Evolutionary conservation across 2,329 filamentous ascomycete genomes (phyloP).

Genomic region (Dactylellina sp.): DNA sequence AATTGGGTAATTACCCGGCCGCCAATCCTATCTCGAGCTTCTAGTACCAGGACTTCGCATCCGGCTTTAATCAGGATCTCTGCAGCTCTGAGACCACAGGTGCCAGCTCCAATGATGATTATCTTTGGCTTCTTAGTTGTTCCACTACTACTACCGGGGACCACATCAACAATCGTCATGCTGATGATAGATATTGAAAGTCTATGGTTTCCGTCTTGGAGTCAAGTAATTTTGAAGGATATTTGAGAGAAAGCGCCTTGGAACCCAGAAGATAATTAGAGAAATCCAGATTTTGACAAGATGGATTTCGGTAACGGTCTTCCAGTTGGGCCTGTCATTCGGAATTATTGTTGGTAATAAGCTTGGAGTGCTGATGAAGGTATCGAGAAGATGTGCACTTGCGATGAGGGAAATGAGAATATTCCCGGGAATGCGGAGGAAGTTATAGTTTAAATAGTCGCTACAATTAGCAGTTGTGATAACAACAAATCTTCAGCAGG

Average conservation of each 20-base stretch:
- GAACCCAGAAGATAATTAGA: conserved; percentile 44
- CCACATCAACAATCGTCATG: conserved; percentile 28
- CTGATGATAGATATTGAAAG: conserved; percentile 12
- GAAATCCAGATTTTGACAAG: conserved; percentile 53
- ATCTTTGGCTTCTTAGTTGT: conserved; percentile 67
- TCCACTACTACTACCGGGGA: conserved; percentile 16
- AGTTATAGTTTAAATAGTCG: neutral
- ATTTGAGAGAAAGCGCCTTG: neutral
- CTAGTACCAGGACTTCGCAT: conserved; percentile 76
- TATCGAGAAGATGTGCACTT: neutral
- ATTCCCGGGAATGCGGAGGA: neutral
- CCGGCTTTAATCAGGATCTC: conserved; percentile 75
- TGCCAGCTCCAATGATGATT: conserved; percentile 76
- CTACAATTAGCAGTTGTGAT: too few species aligned
- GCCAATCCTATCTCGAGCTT: conserved; percentile 75
- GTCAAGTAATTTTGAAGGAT: neutral
- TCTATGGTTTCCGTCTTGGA: neutral
- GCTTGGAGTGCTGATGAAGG: neutral
- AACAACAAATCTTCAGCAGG: neutral
- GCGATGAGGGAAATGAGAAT: neutral
- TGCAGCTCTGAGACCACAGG: conserved; percentile 77
- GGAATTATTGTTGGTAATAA: conserved; percentile 11
- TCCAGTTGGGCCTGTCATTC: conserved; percentile 49
- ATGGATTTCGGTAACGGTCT: conserved; percentile 56
- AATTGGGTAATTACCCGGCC: conserved; percentile 69